phyloP scores from a whole-genome alignment of 768 basidiomycete species.

The Amylocystis lapponica region DNA sequence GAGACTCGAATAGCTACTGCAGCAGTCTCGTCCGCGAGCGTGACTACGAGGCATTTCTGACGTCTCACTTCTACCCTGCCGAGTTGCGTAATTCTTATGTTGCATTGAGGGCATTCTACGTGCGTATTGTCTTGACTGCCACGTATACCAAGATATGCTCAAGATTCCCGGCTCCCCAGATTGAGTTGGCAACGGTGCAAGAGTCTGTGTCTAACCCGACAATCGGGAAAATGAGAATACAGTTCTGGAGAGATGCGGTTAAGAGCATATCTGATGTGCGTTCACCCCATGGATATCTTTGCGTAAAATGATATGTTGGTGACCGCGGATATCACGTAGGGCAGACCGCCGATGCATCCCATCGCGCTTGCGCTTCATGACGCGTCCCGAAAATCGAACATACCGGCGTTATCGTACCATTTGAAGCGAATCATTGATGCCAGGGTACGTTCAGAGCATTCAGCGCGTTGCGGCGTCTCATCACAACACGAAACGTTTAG shows the following conservation, averaged over 20 bases:
- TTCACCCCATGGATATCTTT: constrained; percentile 6
- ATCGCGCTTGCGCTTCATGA: constrained; percentile 69
- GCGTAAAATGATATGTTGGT: neutral
- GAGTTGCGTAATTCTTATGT: constrained; percentile 61
- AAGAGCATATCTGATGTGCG: constrained; percentile 61
- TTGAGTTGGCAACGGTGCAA: constrained; percentile 72
- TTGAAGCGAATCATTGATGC: constrained; percentile 82
- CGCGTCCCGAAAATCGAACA: constrained; percentile 40
- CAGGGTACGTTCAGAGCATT: constrained; percentile 55
- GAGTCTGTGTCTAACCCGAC: constrained; percentile 68
- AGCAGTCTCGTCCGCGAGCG: constrained; percentile 64
- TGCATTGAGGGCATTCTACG: constrained; percentile 79
- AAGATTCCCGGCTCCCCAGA: constrained; percentile 30
- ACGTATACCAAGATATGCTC: neutral
- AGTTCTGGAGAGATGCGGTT: constrained; percentile 83
- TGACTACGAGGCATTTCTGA: constrained; percentile 77
- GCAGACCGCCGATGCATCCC: constrained; percentile 74
- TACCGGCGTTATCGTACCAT: constrained; percentile 74
- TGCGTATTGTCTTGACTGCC: constrained; percentile 29
- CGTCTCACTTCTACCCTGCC: constrained; percentile 68
- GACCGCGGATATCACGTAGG: constrained; percentile 36
- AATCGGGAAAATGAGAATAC: constrained; percentile 80
- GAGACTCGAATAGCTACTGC: constrained; percentile 54
- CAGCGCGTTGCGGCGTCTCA: neutral
- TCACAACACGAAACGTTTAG: constrained; percentile 12